Base-by-base conservation (phyloP, 2,329 filamentous ascomycete species). In the Fonsecaea multimorphosa region DNA sequence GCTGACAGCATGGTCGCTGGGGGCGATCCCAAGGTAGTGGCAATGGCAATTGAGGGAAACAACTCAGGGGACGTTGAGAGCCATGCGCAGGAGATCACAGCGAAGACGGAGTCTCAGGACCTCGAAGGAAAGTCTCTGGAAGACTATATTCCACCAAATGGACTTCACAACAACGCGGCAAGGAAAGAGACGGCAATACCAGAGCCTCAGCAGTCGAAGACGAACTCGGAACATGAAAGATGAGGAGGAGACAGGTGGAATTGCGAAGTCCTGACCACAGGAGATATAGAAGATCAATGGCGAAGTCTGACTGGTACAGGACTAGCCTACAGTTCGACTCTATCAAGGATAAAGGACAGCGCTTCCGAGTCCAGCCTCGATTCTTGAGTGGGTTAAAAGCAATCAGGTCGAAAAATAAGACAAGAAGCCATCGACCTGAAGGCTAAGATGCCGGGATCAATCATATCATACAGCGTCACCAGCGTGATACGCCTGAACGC, bases 61-160 rank as follows among this genome's bases (percentile, higher is more conserved):
- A 27, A 6, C 19, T 34, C 56, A 1, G 9, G 12, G 27, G 24
- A 22, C 44, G n/a, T 34, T 11, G 38, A 58, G 27, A 19, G 40
- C 2, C 40, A 19, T 29, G 36, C 27, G 1, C 19, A 40, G 14
- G 36, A 12, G 19, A 6, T 44, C 34, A 46, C 55, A 8, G 16
- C 29, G 36, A 58, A 16, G 22, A 19, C 24, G 36, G 16, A 58
- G 14, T 22, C 55, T 9, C 55, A 58, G 27, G 34, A 58, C n/a
- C 38, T 58, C 8, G 38, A 31, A 31, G n/a, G 14, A 22, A 46
- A 58, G 7, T 1, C 29, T 24, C 7, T 3, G 24, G 24, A 49
- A 24, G 16, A 58, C 16, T 9, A 58, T 19, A 14, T n/a, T 3
- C 14, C 27, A 14, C 14, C 27, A 14, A 34, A 19, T 34, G 38